phyloP scores from a whole-genome alignment of 1,139 yeast species.

The Candida sp. region DNA sequence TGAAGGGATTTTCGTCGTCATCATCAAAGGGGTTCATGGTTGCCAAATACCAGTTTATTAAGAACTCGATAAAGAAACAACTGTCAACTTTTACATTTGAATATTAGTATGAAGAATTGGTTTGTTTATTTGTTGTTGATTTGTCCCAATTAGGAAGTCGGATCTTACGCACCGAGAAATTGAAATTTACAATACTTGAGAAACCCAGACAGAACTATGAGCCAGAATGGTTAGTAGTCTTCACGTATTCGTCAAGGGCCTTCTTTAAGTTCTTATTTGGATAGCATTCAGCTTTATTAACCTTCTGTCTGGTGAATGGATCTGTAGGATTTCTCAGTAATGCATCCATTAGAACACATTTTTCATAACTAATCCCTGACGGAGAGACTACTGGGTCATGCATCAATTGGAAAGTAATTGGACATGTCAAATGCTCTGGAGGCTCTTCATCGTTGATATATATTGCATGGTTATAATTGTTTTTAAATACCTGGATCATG shows the following conservation, averaged over 20 bases:
- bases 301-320: conserved; percentile 30
- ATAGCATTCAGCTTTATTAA: conserved; percentile 15
- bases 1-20: conserved; percentile 32
- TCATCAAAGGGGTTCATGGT: conserved; percentile 29
- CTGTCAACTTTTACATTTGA: neutral
- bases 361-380: conserved; percentile 48
- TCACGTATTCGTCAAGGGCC: neutral
- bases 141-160: conserved; percentile 1
- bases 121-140: conserved; percentile 3
- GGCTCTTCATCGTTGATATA: conserved; percentile 19
- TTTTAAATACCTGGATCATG: conserved; percentile 19
- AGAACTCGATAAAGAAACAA: neutral
- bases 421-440: conserved; percentile 44
- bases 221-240: neutral
- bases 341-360: conserved; percentile 35
- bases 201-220: neutral
- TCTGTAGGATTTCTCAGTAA: conserved; percentile 33
- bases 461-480: conserved; percentile 15
- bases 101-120: neutral
- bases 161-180: neutral
- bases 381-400: conserved; percentile 49
- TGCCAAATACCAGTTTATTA: neutral
- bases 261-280: conserved; percentile 13
- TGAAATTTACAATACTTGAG: neutral
- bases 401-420: conserved; percentile 44